phyloP scores from a whole-genome alignment of 148 eudicot species.

The Simmondsia chinensis region DNA sequence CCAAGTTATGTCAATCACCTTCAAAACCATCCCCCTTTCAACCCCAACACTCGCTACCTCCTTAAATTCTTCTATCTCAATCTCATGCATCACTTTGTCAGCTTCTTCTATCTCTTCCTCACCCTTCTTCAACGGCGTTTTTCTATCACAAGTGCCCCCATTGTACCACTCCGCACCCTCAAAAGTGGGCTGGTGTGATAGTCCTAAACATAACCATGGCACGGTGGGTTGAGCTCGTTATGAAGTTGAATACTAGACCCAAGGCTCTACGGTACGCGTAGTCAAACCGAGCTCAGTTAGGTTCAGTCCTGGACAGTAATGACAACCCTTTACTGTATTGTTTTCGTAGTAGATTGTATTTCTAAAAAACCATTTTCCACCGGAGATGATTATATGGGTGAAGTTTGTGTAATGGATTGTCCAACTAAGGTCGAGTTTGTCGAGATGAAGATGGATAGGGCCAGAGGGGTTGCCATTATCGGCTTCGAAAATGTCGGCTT shows the following conservation, averaged over 20 bases:
- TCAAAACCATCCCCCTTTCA: conserved; percentile 21
- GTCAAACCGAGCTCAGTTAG: conserved; percentile 53
- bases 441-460: conserved; percentile 54
- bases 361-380: conserved; percentile 73
- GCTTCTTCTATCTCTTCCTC: conserved; percentile 19
- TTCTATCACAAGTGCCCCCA: conserved; percentile 63
- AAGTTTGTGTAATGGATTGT: conserved; percentile 29
- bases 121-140: conserved; percentile 40
- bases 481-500: conserved; percentile 61
- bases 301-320: conserved; percentile 46
- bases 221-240: conserved; percentile 32
- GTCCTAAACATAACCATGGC: conserved; percentile 39
- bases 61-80: conserved; percentile 59
- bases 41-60: conserved; percentile 18
- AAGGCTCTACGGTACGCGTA: conserved; percentile 45
- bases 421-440: conserved; percentile 58
- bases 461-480: conserved; percentile 42
- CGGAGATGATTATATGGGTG: conserved; percentile 47
- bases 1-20: conserved; percentile 45
- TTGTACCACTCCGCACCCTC: conserved; percentile 74
- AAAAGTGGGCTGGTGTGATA: conserved; percentile 68
- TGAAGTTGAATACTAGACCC: conserved; percentile 19
- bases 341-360: conserved; percentile 65
- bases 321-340: conserved; percentile 46
- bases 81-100: conserved; percentile 30